Conservation (phyloP, 345 rosid species). For the Gossypium ekmanianum region DNA sequence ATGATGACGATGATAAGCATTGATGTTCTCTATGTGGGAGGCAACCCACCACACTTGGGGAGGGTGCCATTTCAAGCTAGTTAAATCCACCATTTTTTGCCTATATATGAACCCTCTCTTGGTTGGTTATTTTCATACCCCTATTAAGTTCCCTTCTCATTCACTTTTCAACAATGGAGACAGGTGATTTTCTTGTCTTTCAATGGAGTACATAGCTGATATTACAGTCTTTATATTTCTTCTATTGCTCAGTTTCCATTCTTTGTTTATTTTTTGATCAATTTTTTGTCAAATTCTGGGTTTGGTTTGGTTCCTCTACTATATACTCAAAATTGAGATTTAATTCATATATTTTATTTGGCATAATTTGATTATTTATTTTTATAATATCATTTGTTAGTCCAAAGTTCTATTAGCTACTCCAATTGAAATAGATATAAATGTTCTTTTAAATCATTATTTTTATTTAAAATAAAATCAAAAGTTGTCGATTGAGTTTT, state of each 20-base stretch:
- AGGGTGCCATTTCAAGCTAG: neutral
- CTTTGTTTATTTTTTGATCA: neutral
- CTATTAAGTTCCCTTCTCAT: neutral
- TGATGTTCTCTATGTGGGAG: neutral
- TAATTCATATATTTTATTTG: too few species aligned
- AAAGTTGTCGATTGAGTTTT: too few species aligned
- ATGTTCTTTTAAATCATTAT: too few species aligned
- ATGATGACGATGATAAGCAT: neutral
- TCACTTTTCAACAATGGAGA: neutral
- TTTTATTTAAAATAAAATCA: too few species aligned
- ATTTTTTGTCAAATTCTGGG: neutral
- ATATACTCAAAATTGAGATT: too few species aligned
- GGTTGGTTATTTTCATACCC: neutral
- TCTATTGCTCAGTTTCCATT: neutral
- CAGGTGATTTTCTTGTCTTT: neutral
- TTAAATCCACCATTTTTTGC: neutral
- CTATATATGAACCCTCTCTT: neutral
- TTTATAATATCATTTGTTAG: too few species aligned
- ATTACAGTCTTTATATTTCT: neutral
- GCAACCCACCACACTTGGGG: constrained; percentile 1
- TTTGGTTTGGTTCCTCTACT: neutral
- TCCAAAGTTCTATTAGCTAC: too few species aligned
- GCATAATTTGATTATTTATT: too few species aligned
- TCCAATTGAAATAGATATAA: too few species aligned
- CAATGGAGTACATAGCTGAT: neutral